These are phyloP conservation scores for Didymellaceae sp. DNA, from an alignment of 2,329 filamentous ascomycete genomes.

Conservation along the genomic window DNA sequence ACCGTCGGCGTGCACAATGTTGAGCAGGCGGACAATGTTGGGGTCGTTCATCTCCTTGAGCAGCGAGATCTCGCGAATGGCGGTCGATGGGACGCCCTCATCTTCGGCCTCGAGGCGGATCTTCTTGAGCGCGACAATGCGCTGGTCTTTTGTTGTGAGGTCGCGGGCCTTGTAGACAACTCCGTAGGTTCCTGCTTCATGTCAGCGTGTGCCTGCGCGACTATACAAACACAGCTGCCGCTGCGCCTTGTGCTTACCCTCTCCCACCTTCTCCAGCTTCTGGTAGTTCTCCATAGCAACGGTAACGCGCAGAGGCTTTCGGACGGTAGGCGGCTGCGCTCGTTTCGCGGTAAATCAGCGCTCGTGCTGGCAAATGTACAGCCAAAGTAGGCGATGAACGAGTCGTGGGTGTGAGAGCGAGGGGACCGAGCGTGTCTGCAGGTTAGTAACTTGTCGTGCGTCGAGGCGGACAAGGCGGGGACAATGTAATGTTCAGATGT, in stretches of 20 bases:
- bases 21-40: conserved; percentile 85
- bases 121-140: conserved; percentile 93
- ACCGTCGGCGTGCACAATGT: conserved; percentile 93
- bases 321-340: conserved; percentile 32
- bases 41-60: conserved; percentile 94
- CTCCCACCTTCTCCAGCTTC: conserved; percentile 95
- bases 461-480: conserved; percentile 18
- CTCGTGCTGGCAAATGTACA: neutral
- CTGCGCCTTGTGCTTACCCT: conserved; percentile 65
- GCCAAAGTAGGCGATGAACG: neutral
- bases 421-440: conserved; percentile 23
- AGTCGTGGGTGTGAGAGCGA: neutral
- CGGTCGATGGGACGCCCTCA: conserved; percentile 89
- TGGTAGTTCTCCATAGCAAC: conserved; percentile 88
- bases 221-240: neutral
- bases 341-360: neutral
- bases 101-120: conserved; percentile 94
- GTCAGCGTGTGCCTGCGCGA: neutral
- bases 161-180: conserved; percentile 95
- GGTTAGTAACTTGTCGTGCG: conserved; percentile 36
- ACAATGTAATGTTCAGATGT: conserved; percentile 23
- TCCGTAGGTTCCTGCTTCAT: conserved; percentile 80
- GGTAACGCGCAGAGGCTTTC: conserved; percentile 21
- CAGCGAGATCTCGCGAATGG: conserved; percentile 91
- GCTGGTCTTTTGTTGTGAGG: conserved; percentile 74